Evolutionary conservation across 768 basidiomycete genomes (phyloP), one percentile per base, ranked within the genome.

Genomic region (Fibroporia radiculosa): DNA sequence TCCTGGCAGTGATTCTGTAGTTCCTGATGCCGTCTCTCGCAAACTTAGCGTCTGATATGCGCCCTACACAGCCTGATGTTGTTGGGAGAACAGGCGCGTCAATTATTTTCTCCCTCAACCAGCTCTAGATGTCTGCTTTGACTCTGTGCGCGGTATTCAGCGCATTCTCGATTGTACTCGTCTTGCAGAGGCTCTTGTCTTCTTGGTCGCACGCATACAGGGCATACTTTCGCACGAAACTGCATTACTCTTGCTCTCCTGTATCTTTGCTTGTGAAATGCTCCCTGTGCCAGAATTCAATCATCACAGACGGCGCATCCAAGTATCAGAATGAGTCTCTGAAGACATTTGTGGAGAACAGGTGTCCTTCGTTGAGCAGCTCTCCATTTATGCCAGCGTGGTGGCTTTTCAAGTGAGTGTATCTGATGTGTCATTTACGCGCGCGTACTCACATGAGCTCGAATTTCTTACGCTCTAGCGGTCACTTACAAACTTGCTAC

Each of bases 401-500:
- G 60, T 65, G 62, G 64, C 50, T 64, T 7, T 54, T 51, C 27
- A 61, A 45, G 62, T 60, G 34, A 40, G 57, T 42, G 8, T 27
- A 3, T 23, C 6, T 27, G 1, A 1, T 27, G 6, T 4, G 25
- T 3, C 10, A 18, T 23, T 11, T 39, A 29, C 22, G 25, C 18
- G 11, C 16, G 22, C 14, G 6, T 2, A 29, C 16, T 12, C 3
- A 34, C 25, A 38, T 18, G 20, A 13, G 33, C 19, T 3, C 16
- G 1, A 41, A 18, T 39, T 28, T 50, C 26, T 34, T 33, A 27
- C 41, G n/a, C 18, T 13, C 22, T 47, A 81, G 80, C 56, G 80
- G 79, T 2, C 80, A 84, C 58, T 51, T 82, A 6, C 81, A 83
- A 51, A 82, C 81, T 1, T 56, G 75, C 10, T 80, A 79, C 43